A percentile compares a stretch with the other conserved stretches of the same genome.
These are phyloP conservation scores for Begonia peltatifolia DNA, from an alignment of 306 rosid genomes.

Conservation along the genomic window DNA sequence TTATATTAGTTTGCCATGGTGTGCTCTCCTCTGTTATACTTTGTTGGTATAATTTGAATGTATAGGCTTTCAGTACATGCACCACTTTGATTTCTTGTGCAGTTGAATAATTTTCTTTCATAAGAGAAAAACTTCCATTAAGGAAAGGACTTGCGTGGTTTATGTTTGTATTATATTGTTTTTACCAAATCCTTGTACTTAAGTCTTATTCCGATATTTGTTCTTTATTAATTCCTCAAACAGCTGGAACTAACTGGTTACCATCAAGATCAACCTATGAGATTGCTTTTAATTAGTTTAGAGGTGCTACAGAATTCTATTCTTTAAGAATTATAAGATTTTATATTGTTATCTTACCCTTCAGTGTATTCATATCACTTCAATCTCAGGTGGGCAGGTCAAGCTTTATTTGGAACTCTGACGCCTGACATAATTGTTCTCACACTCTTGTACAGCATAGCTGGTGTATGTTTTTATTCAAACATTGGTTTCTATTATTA, in stretches of 20 bases:
- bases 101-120: no score
- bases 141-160: no score
- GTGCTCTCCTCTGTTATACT: slow-evolving; percentile 19
- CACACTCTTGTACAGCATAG: slow-evolving; percentile 82
- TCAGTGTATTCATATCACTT: slow-evolving; percentile 4
- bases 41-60: slow-evolving; percentile 6
- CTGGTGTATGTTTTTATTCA: slow-evolving; percentile 62
- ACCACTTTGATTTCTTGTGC: no score
- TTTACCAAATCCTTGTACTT: no score
- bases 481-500: slow-evolving; percentile 9
- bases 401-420: slow-evolving; percentile 96
- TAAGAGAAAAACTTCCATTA: no score
- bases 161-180: no score
- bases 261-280: background rate
- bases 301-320: background rate
- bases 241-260: background rate
- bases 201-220: no score
- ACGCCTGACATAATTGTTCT: slow-evolving; percentile 76
- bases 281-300: background rate
- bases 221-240: no score
- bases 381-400: slow-evolving; percentile 94
- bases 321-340: background rate
- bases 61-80: background rate
- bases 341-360: background rate
- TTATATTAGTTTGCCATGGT: slow-evolving; percentile 98